Evolutionary conservation across 345 rosid species (phyloP).

Genomic region (Lepidium africanum): DNA sequence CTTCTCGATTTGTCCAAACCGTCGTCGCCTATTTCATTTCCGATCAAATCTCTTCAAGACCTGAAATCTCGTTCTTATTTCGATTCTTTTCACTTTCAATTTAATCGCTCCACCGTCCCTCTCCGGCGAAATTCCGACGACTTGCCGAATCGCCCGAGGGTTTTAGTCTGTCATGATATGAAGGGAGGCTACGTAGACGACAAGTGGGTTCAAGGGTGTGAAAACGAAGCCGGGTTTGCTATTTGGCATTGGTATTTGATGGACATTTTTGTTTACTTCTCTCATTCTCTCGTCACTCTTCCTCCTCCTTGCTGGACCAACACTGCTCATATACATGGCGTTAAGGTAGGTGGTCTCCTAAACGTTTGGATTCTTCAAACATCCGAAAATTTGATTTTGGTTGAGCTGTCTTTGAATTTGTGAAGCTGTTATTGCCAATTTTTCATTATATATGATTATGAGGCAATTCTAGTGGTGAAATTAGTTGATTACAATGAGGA

Average conservation of each 20-base stretch:
- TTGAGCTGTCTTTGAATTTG: not conserved
- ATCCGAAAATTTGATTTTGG: not conserved
- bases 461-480: not conserved
- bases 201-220: slow-evolving; percentile 85
- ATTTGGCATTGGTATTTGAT: slow-evolving; percentile 93
- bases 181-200: slow-evolving; percentile 70
- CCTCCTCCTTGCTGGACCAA: slow-evolving; percentile 96
- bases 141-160: slow-evolving; percentile 43
- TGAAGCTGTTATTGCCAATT: too few relatives aligned
- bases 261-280: slow-evolving; percentile 77
- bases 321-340: slow-evolving; percentile 85
- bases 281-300: slow-evolving; percentile 68
- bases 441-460: not conserved
- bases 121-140: slow-evolving; percentile 24
- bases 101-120: slow-evolving; percentile 51
- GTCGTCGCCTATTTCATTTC: slow-evolving; percentile 62
- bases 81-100: slow-evolving; percentile 74
- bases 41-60: slow-evolving; percentile 56
- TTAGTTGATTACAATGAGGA: not conserved
- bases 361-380: not conserved
- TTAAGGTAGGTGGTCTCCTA: slow-evolving; percentile 39
- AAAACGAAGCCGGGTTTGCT: slow-evolving; percentile 45
- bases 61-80: slow-evolving; percentile 57
- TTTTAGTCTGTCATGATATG: slow-evolving; percentile 82
- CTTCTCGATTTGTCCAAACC: slow-evolving; percentile 46